These are phyloP conservation scores for Fusarium camptoceras DNA, from an alignment of 2,329 filamentous ascomycete genomes.

Conservation along the genomic window DNA sequence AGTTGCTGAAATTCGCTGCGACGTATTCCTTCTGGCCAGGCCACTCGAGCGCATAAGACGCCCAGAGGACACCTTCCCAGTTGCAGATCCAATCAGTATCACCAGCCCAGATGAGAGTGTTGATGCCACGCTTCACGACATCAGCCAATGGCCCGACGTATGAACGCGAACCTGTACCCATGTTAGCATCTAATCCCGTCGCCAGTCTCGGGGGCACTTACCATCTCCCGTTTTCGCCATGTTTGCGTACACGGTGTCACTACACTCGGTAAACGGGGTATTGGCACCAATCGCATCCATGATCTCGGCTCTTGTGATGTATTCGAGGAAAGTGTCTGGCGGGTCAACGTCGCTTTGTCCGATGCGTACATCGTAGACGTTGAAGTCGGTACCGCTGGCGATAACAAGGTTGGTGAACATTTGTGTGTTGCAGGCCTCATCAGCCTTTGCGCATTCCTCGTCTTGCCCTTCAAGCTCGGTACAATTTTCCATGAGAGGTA, in stretches of 20 bases:
- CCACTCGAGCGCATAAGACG: constrained; percentile 60
- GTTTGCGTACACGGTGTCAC: constrained; percentile 40
- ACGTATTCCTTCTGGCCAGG: constrained; percentile 55
- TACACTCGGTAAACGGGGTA: constrained; percentile 43
- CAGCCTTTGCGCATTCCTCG: constrained; percentile 45
- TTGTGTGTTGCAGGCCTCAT: constrained; percentile 44
- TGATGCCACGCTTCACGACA: constrained; percentile 61
- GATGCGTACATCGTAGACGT: constrained; percentile 61
- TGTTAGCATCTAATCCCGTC: constrained; percentile 5
- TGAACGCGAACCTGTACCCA: constrained; percentile 53
- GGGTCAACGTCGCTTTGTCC: constrained; percentile 36
- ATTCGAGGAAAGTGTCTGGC: constrained; percentile 42
- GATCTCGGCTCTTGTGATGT: constrained; percentile 40
- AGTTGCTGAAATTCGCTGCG: constrained; percentile 49
- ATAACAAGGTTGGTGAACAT: constrained; percentile 45
- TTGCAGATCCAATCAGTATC: constrained; percentile 70
- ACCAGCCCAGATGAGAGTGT: constrained; percentile 65
- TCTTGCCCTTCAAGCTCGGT: constrained; percentile 40
- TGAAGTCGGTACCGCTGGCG: constrained; percentile 50
- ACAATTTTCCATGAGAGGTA: constrained; percentile 42
- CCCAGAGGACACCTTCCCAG: constrained; percentile 63
- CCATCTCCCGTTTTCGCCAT: constrained; percentile 43
- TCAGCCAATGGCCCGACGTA: constrained; percentile 57
- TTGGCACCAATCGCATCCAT: constrained; percentile 44
- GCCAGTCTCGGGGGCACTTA: constrained; percentile 1